Base-by-base conservation (phyloP, 2,329 filamentous ascomycete genomes). In the Colletotrichum melonis region DNA sequence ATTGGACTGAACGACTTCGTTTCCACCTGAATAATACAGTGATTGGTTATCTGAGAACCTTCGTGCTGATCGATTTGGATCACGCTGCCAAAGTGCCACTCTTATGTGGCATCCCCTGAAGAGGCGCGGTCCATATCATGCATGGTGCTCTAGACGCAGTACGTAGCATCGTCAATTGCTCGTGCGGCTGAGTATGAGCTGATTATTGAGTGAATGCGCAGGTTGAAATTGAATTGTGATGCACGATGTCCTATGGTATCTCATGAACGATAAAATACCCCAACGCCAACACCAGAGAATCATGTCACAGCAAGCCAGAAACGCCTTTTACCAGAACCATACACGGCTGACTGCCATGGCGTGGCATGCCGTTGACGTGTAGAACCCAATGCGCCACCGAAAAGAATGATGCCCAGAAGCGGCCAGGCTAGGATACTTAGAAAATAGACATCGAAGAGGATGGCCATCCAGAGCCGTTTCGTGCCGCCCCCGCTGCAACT, bases 401-500 rank as follows among this genome's bases (percentile, higher is more conserved):
- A 49, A 24, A 7, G 2, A 12, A 5, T 7, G 35, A 42, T 42
- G 14, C 46, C 56, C 46, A 0, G 22, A 54, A 6, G 8, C 32
- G 16, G 4, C 16, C 11, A 4, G 19, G 9, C 24, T 28, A 46
- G 19, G 19, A 7, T 26, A n/a, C 6, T 26, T 62, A 67, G 35
- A 38, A 63, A 19, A 74, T 49, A 22, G 8, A 57, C 32, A 62
- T 32, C 1, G 62, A 59, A 2, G 69, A 11, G 11, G 67, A 69
- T 19, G 74, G 73, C 78, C 78, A 79, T 7, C 71, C 72, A 28
- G 65, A 76, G 57, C 55, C 30, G 12, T 46, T 58, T 12, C 72
- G 67, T 9, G 74, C 75, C 0, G 63, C 67, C 74, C 75, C 77
- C 0, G 74, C 76, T 26, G 79, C 83, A 57, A 79, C 79, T 9